Evolutionary conservation across 1,139 yeast genomes (phyloP).

Genomic region (Pichia terricola): DNA sequence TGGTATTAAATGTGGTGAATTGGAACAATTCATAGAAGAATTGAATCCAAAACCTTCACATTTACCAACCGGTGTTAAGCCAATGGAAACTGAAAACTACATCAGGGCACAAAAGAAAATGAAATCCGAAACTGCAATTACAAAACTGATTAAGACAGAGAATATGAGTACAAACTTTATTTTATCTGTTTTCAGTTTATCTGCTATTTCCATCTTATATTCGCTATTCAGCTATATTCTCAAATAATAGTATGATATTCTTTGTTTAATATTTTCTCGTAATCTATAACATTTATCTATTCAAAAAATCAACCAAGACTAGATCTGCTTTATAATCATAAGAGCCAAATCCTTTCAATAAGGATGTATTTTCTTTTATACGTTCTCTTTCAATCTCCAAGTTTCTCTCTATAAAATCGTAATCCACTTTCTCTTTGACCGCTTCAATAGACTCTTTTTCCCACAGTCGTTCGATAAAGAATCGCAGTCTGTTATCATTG

Average conservation of each 20-base stretch:
- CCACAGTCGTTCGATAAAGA: slow-evolving; percentile 2
- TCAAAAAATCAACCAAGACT: neutral
- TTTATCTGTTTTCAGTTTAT: slow-evolving; percentile 14
- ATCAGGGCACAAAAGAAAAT: slow-evolving; percentile 27
- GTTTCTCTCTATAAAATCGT: slow-evolving; percentile 2
- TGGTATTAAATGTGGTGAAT: slow-evolving; percentile 78
- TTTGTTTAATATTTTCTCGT: too few species aligned
- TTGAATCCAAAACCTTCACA: slow-evolving; percentile 47
- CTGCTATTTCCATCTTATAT: slow-evolving; percentile 13
- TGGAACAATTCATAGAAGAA: slow-evolving; percentile 75
- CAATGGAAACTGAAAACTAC: slow-evolving; percentile 30
- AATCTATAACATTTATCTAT: too few species aligned
- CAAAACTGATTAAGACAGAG: slow-evolving; percentile 13
- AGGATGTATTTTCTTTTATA: too few species aligned
- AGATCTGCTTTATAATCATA: slow-evolving; percentile 5
- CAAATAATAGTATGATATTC: too few species aligned
- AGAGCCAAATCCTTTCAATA: neutral
- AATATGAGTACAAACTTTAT: slow-evolving; percentile 9
- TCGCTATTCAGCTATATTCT: too few species aligned
- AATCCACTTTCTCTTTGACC: slow-evolving; percentile 9
- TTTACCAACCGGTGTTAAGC: slow-evolving; percentile 35
- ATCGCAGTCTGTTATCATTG: slow-evolving; percentile 8
- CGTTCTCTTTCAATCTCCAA: slow-evolving; percentile 8
- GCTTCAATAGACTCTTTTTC: neutral
- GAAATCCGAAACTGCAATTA: slow-evolving; percentile 13